phyloP scores from a whole-genome alignment of 2,329 filamentous ascomycete genomes.

The Mollisia scopiformis region DNA sequence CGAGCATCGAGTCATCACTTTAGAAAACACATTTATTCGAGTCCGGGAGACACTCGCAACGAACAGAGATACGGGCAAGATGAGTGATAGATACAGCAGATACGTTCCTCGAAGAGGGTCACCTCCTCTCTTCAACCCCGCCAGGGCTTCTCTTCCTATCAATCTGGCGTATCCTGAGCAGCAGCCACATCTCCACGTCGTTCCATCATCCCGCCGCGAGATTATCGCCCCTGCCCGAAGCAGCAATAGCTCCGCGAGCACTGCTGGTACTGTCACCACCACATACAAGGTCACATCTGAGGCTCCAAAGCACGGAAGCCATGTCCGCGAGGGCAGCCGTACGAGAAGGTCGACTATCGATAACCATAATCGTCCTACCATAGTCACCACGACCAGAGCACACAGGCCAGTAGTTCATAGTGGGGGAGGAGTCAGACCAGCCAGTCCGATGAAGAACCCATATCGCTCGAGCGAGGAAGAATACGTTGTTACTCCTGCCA shows the following conservation, averaged over 20 bases:
- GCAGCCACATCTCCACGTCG: constrained; percentile 51
- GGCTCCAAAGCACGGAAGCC: constrained; percentile 48
- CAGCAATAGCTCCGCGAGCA: constrained; percentile 35
- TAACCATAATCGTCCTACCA: constrained; percentile 45
- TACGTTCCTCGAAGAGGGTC: constrained; percentile 45
- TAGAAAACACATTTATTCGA: not conserved
- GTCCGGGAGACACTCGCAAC: not conserved
- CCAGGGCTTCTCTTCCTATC: constrained; percentile 55
- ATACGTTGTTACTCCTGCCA: constrained; percentile 61
- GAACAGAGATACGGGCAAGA: constrained; percentile 33
- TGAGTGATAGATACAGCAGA: constrained; percentile 53
- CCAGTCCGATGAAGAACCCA: constrained; percentile 56
- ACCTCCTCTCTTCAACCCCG: constrained; percentile 48
- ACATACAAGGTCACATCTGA: constrained; percentile 61
- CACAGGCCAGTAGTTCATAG: constrained; percentile 34
- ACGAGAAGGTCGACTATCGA: constrained; percentile 54
- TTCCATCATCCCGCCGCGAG: constrained; percentile 46
- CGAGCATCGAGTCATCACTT: not conserved
- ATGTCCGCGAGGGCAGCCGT: constrained; percentile 51
- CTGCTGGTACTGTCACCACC: constrained; percentile 47
- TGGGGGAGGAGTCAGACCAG: constrained; percentile 37
- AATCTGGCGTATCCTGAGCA: constrained; percentile 31
- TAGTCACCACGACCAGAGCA: constrained; percentile 56
- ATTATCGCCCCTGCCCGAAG: constrained; percentile 40
- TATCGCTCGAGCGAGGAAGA: constrained; percentile 56